These are phyloP conservation scores for Nicotiana obtusifolia DNA, from an alignment of 257 asterid genomes.

Conservation along the genomic window DNA sequence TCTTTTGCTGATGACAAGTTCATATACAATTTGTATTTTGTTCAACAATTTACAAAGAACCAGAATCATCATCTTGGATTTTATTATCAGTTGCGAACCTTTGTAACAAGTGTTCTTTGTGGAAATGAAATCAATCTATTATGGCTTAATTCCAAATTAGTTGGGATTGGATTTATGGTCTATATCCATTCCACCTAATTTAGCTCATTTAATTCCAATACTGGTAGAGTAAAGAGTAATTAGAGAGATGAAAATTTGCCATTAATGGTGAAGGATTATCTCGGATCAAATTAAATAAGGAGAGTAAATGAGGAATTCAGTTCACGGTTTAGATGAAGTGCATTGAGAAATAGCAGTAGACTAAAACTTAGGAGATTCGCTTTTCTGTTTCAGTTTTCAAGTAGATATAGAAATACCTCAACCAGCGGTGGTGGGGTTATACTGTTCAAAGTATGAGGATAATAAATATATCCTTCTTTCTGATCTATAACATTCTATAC, in stretches of 20 bases:
- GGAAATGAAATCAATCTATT: neutral
- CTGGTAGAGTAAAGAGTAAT: neutral
- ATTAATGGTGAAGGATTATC: neutral
- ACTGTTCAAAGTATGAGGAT: neutral
- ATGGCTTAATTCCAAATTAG: neutral
- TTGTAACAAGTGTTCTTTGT: neutral
- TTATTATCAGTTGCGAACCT: neutral
- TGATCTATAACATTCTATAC: neutral
- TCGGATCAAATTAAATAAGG: neutral
- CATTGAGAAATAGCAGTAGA: neutral
- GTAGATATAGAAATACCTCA: conserved; percentile 4
- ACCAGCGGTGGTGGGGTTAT: neutral
- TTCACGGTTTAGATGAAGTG: neutral
- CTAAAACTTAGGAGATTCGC: neutral
- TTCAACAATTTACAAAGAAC: neutral
- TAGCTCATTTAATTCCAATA: neutral
- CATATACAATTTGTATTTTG: neutral
- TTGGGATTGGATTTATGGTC: neutral
- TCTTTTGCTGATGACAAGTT: neutral
- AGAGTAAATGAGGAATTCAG: neutral
- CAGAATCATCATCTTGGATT: neutral
- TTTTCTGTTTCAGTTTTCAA: neutral
- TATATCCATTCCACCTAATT: neutral
- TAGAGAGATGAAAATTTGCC: neutral
- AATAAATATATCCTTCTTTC: neutral